phyloP scores from a whole-genome alignment of 164 flowering plant genomes.

The Paratinospora sagittata region DNA sequence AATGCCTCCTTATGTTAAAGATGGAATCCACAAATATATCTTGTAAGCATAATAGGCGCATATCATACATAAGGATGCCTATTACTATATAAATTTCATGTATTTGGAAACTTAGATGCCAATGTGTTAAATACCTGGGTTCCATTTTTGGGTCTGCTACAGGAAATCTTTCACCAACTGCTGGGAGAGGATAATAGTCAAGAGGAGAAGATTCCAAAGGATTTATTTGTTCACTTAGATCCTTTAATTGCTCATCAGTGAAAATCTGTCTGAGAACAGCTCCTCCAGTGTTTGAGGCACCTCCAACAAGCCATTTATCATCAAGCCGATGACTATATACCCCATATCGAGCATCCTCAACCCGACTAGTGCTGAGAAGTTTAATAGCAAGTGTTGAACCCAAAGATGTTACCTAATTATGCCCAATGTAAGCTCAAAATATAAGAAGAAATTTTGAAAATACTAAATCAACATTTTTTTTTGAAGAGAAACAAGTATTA shows the following conservation, averaged over 20 bases:
- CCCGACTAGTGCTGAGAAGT: slow-evolving; percentile 70
- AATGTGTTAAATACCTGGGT: slow-evolving; percentile 50
- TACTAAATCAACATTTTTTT: too few species aligned
- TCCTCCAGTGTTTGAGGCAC: slow-evolving; percentile 95
- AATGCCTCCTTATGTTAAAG: too few species aligned
- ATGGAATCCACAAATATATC: neutral
- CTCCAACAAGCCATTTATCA: slow-evolving; percentile 97
- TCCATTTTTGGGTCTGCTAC: slow-evolving; percentile 74
- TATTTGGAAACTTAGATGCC: neutral
- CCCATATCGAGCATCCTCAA: slow-evolving; percentile 92
- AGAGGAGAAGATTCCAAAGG: slow-evolving; percentile 62
- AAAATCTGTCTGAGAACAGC: slow-evolving; percentile 75
- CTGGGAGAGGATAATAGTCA: slow-evolving; percentile 77
- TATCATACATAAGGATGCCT: neutral
- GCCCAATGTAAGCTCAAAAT: neutral
- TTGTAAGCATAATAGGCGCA: too few species aligned
- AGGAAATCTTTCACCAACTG: slow-evolving; percentile 87
- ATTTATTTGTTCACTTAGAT: slow-evolving; percentile 63
- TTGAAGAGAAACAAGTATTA: too few species aligned
- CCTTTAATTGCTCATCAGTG: slow-evolving; percentile 64
- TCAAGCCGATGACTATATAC: slow-evolving; percentile 96
- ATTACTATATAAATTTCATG: neutral
- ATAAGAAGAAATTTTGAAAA: too few species aligned
- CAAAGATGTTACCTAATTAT: slow-evolving; percentile 75
- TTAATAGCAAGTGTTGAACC: slow-evolving; percentile 95